These are phyloP conservation scores for Allomyces macrogynus DNA, from an alignment of 192 early-diverging fungal species.

Conservation along the genomic window DNA sequence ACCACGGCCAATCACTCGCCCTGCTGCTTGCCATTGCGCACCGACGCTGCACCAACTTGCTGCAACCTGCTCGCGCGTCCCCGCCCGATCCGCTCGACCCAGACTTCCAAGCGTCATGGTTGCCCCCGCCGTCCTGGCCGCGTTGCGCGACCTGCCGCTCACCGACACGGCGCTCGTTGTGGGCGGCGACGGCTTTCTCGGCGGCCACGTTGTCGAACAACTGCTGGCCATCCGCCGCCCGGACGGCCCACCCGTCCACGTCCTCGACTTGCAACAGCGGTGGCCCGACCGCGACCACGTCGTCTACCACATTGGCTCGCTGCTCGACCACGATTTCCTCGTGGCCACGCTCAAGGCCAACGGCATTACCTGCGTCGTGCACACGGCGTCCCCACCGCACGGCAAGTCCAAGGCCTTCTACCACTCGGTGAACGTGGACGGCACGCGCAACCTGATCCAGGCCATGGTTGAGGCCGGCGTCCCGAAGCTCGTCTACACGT, in stretches of 20 bases:
- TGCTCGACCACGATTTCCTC: constrained; percentile 15
- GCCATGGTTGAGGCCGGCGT: constrained; percentile 45
- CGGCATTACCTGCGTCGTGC: constrained; percentile 53
- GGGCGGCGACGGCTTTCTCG: constrained; percentile 79
- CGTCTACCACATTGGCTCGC: constrained; percentile 22
- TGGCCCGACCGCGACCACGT: constrained; percentile 16
- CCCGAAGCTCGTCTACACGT: constrained; percentile 58
- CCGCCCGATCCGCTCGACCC: too few relatives aligned
- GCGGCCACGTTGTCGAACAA: constrained; percentile 49
- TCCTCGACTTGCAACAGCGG: constrained; percentile 56
- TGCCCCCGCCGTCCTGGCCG: too few relatives aligned
- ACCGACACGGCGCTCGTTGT: constrained; percentile 31
- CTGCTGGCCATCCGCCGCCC: constrained; percentile 42
- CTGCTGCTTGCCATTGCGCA: too few relatives aligned
- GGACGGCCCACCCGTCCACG: constrained; percentile 29
- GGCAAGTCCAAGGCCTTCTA: constrained; percentile 41
- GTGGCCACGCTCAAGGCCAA: background rate
- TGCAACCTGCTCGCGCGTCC: too few relatives aligned
- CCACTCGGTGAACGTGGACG: constrained; percentile 65
- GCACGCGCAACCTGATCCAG: constrained; percentile 66
- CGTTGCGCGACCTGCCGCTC: background rate
- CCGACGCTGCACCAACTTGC: too few relatives aligned
- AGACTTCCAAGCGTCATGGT: too few relatives aligned
- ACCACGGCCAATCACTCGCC: too few relatives aligned
- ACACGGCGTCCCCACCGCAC: constrained; percentile 75